Percentiles rank a stretch among this genome's conserved stretches.
Evolutionary conservation across 768 basidiomycete genomes (phyloP).

Genomic region (Boletus sensibilis): DNA sequence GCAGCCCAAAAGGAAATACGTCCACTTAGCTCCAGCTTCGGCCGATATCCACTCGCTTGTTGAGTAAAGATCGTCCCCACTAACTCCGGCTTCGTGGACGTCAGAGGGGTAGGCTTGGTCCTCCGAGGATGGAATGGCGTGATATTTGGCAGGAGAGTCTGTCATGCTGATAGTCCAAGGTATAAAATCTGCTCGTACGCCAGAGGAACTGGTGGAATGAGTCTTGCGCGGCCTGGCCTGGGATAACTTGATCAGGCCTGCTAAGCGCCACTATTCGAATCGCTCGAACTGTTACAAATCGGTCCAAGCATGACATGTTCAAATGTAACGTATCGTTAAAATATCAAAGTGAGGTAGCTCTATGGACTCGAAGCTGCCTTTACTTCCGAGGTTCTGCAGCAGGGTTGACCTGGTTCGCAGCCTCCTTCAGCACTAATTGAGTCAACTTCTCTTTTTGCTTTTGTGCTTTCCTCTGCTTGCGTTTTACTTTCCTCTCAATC

Average conservation of each 20-base stretch:
- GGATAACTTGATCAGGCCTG: no score
- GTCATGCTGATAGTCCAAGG: constrained; percentile 7
- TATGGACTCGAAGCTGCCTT: background rate
- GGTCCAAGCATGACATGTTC: background rate
- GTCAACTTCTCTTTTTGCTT: constrained; percentile 55
- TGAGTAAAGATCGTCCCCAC: constrained; percentile 16
- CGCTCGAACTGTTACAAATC: background rate
- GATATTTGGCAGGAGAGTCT: constrained; percentile 15
- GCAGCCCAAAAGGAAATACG: constrained; percentile 73
- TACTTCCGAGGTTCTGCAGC: constrained; percentile 11
- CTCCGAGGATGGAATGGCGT: constrained; percentile 22
- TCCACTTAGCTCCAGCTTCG: constrained; percentile 54
- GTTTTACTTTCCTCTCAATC: constrained; percentile 34
- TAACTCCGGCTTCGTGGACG: background rate
- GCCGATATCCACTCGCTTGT: constrained; percentile 27
- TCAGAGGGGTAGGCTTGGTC: constrained; percentile 1
- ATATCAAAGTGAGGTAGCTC: background rate
- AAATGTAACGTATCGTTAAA: background rate
- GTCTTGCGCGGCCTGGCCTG: no score
- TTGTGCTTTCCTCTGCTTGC: constrained; percentile 43
- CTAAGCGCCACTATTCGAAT: no score
- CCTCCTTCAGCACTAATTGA: constrained; percentile 50
- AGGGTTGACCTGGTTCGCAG: constrained; percentile 62
- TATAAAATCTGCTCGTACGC: background rate
- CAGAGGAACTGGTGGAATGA: background rate